These are phyloP conservation scores for Telopea speciosissima DNA, from an alignment of 177 flowering plant species.

Conservation along the genomic window DNA sequence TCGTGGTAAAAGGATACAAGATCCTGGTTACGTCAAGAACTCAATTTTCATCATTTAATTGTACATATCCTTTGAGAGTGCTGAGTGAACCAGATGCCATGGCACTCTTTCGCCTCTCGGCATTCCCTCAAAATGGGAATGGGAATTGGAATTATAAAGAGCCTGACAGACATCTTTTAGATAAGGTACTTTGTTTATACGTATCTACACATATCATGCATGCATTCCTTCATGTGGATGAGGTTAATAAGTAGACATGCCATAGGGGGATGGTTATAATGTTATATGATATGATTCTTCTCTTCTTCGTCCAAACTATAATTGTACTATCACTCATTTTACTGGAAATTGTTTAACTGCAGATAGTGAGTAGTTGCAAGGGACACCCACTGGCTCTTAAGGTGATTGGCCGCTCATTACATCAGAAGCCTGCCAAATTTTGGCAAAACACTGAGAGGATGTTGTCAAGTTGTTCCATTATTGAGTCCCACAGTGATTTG, in stretches of 20 bases:
- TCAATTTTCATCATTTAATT: background rate
- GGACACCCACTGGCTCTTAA: constrained; percentile 41
- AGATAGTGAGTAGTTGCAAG: constrained; percentile 37
- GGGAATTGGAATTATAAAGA: constrained; percentile 1
- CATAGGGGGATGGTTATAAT: background rate
- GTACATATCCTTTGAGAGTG: constrained; percentile 18
- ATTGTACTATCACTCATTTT: too few relatives aligned
- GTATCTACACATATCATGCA: background rate
- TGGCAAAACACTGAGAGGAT: constrained; percentile 25
- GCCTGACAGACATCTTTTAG: constrained; percentile 17
- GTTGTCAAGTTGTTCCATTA: constrained; percentile 16
- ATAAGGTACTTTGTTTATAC: constrained; percentile 20
- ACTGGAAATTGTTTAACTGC: constrained; percentile 3
- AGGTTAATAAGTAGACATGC: too few relatives aligned
- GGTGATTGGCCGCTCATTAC: constrained; percentile 35
- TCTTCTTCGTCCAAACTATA: background rate
- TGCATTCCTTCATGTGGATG: background rate
- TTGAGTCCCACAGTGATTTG: constrained; percentile 16
- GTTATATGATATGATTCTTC: background rate
- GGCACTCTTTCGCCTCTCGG: constrained; percentile 31
- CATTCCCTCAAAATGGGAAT: constrained; percentile 12
- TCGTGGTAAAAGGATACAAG: constrained; percentile 20
- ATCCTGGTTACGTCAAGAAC: constrained; percentile 43
- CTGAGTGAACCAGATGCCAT: constrained; percentile 31
- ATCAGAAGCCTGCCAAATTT: constrained; percentile 17